phyloP scores from a whole-genome alignment of 176 grass and related monocot species.

The Guadua angustifolia region DNA sequence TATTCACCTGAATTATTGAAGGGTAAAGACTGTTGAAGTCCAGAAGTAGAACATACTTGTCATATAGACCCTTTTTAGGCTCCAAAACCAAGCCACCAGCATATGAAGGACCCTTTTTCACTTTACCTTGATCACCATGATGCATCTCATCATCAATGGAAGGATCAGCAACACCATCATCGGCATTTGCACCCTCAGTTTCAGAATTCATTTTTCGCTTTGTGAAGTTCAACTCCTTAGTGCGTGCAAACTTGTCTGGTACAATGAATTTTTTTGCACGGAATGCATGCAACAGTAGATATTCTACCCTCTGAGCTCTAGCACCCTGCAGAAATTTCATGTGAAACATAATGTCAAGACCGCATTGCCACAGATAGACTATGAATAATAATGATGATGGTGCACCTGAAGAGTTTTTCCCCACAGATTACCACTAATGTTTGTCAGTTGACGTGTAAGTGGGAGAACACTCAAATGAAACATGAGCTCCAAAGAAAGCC shows the following conservation, averaged over 20 bases:
- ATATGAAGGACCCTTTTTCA: slow-evolving; percentile 87
- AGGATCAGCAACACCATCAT: slow-evolving; percentile 49
- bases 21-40: slow-evolving; percentile 99
- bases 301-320: slow-evolving; percentile 97
- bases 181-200: slow-evolving; percentile 53
- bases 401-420: slow-evolving; percentile 91
- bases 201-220: slow-evolving; percentile 80
- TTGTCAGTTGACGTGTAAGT: slow-evolving; percentile 88
- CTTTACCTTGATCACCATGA: slow-evolving; percentile 70
- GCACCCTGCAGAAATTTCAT: slow-evolving; percentile 68
- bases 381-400: slow-evolving; percentile 5
- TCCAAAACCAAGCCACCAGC: slow-evolving; percentile 97
- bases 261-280: slow-evolving; percentile 91
- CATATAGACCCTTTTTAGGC: slow-evolving; percentile 98
- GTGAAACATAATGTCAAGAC: slow-evolving; percentile 22
- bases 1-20: slow-evolving; percentile 92
- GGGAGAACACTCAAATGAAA: slow-evolving; percentile 95
- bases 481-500: slow-evolving; percentile 94
- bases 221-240: slow-evolving; percentile 60
- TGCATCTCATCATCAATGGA: slow-evolving; percentile 61
- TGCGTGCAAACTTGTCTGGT: slow-evolving; percentile 76
- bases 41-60: slow-evolving; percentile 91
- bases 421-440: slow-evolving; percentile 96
- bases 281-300: slow-evolving; percentile 91
- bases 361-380: slow-evolving; percentile 1